phyloP scores from a whole-genome alignment of 495 filamentous ascomycete genomes.

The Tuber brumale region DNA sequence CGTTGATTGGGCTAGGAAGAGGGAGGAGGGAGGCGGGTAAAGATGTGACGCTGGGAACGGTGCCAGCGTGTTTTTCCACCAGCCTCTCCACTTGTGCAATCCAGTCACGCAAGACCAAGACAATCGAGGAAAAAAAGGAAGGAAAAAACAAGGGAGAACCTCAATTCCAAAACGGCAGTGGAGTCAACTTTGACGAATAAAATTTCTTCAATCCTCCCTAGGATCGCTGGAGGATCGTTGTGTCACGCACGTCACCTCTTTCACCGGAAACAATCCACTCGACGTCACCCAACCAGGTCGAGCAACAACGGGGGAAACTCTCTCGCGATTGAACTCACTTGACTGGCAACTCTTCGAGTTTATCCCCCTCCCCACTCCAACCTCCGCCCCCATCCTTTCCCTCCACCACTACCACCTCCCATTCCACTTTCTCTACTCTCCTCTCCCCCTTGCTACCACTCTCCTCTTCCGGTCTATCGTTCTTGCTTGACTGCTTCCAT shows the following conservation, averaged over 20 bases:
- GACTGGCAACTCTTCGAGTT: not conserved
- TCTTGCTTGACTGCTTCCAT: conserved; percentile 12
- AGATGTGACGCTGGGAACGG: conserved; percentile 17
- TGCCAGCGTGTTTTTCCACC: conserved; percentile 26
- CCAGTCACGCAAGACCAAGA: not conserved
- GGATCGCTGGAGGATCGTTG: not conserved
- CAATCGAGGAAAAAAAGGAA: conserved; percentile 5
- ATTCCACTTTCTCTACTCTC: conserved; percentile 11
- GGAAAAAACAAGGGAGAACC: not conserved
- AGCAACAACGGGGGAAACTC: conserved; percentile 3
- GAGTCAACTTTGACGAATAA: not conserved
- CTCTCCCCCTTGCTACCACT: conserved; percentile 21
- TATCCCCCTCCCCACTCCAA: not conserved
- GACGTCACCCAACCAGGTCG: not conserved
- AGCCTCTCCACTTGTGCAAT: conserved; percentile 19
- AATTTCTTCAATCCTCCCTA: not conserved
- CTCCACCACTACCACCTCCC: not conserved
- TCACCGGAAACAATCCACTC: not conserved
- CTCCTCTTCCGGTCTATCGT: conserved; percentile 11
- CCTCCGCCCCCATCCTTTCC: not conserved
- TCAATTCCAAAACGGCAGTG: not conserved
- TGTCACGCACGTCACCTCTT: not conserved
- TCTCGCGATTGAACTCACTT: not conserved
- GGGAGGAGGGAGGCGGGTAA: not conserved
- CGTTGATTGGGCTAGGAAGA: not conserved